A percentile compares a stretch with the other conserved stretches of the same genome.
Evolutionary conservation across 108 stramenopile genomes (phyloP).

Genomic region (Poteriospumella lacustris): DNA sequence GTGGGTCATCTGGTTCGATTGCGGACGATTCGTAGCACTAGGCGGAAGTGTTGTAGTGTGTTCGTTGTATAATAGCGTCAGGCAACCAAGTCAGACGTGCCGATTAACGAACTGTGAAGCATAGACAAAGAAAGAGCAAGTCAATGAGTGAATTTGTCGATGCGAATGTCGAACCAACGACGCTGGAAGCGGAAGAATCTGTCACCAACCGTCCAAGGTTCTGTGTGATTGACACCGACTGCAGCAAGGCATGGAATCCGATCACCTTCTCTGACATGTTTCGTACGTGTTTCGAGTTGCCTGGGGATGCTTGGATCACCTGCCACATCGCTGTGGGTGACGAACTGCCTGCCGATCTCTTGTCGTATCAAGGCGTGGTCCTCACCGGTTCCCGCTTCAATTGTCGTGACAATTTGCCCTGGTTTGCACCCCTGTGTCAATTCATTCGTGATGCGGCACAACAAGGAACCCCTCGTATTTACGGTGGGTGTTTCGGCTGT

Average conservation of each 20-base stretch:
- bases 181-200: too few species aligned
- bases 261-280: not conserved
- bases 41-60: too few species aligned
- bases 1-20: too few species aligned
- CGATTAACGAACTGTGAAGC: too few species aligned
- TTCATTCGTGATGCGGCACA: not conserved
- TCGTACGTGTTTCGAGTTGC: not conserved
- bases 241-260: not conserved
- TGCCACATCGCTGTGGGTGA: not conserved
- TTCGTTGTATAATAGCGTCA: too few species aligned
- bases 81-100: too few species aligned
- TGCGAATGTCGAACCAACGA: too few species aligned
- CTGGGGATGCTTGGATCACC: not conserved
- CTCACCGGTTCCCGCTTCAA: not conserved
- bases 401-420: not conserved
- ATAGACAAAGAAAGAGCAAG: too few species aligned
- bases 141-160: too few species aligned
- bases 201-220: too few species aligned
- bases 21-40: too few species aligned
- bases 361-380: not conserved
- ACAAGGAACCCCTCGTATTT: not conserved
- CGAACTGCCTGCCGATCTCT: not conserved
- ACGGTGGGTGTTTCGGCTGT: not conserved
- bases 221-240: not conserved
- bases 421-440: not conserved